These are phyloP conservation scores for Chaetomiaceae sp. DNA, from an alignment of 2,329 filamentous ascomycete genomes.

Conservation along the genomic window DNA sequence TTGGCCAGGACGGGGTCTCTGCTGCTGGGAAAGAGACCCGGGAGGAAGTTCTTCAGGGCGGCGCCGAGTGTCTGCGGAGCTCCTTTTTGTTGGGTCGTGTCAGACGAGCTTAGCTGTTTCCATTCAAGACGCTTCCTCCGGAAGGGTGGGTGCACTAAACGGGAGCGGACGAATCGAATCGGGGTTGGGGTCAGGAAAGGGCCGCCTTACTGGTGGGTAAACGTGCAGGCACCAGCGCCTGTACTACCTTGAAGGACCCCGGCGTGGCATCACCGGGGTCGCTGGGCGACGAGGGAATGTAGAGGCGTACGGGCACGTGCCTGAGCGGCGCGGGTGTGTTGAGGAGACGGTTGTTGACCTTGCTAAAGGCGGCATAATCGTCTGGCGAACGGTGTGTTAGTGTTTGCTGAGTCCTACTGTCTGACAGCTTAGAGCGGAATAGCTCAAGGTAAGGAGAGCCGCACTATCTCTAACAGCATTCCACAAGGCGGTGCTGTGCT, in stretches of 20 bases:
- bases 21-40: constrained; percentile 78
- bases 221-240: constrained; percentile 60
- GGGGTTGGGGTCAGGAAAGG: background rate
- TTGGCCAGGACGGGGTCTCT: constrained; percentile 78
- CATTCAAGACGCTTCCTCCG: too few relatives aligned
- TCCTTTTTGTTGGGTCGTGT: constrained; percentile 13
- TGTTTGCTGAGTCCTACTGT: too few relatives aligned
- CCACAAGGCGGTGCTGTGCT: constrained; percentile 79
- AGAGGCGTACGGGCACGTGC: constrained; percentile 82
- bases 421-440: too few relatives aligned
- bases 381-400: constrained; percentile 39
- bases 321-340: constrained; percentile 67
- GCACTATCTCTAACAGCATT: constrained; percentile 66
- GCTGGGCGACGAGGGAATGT: constrained; percentile 64
- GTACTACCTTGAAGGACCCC: constrained; percentile 64
- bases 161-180: constrained; percentile 1
- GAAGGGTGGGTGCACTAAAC: background rate
- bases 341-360: constrained; percentile 70
- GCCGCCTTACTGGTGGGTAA: constrained; percentile 30
- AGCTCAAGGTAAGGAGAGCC: constrained; percentile 16
- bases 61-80: constrained; percentile 57
- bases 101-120: constrained; percentile 30
- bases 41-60: constrained; percentile 68
- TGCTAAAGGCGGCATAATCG: constrained; percentile 64
- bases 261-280: constrained; percentile 25